Evolutionary conservation across 371 early-diverging fungal genomes (phyloP).

Genomic region (Lichtheimia corymbifera): DNA sequence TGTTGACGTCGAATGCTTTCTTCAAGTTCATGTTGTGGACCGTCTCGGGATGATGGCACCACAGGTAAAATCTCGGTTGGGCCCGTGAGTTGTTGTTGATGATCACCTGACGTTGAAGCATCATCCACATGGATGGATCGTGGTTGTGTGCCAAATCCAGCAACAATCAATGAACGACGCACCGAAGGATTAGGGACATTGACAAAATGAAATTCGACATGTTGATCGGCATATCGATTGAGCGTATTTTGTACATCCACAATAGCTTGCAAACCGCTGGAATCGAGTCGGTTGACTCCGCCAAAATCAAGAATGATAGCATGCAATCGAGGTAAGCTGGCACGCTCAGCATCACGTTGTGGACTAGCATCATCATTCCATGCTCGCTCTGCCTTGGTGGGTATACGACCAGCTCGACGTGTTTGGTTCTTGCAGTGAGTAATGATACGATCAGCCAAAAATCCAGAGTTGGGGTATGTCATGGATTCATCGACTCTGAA

Average conservation of each 20-base stretch:
- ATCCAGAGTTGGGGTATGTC: constrained; percentile 69
- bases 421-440: constrained; percentile 35
- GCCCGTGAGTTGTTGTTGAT: constrained; percentile 1
- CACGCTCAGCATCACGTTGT: constrained; percentile 20
- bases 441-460: constrained; percentile 46
- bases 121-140: constrained; percentile 6
- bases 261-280: constrained; percentile 64
- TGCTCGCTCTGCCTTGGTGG: constrained; percentile 38
- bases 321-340: constrained; percentile 44
- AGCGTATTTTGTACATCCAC: constrained; percentile 55
- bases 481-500: constrained; percentile 65
- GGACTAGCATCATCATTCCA: constrained; percentile 50
- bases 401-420: constrained; percentile 18
- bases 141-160: constrained; percentile 45
- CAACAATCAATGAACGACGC: constrained; percentile 36
- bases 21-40: constrained; percentile 17
- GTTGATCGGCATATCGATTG: constrained; percentile 54
- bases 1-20: constrained; percentile 1
- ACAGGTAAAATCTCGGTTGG: constrained; percentile 40
- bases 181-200: constrained; percentile 41
- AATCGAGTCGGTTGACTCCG: constrained; percentile 62
- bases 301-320: constrained; percentile 70
- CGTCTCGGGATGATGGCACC: constrained; percentile 43
- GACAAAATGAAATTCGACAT: constrained; percentile 54
- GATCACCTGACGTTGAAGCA: background rate